phyloP scores from a whole-genome alignment of 2,329 filamentous ascomycete genomes.

The Monilinia fructicola region DNA sequence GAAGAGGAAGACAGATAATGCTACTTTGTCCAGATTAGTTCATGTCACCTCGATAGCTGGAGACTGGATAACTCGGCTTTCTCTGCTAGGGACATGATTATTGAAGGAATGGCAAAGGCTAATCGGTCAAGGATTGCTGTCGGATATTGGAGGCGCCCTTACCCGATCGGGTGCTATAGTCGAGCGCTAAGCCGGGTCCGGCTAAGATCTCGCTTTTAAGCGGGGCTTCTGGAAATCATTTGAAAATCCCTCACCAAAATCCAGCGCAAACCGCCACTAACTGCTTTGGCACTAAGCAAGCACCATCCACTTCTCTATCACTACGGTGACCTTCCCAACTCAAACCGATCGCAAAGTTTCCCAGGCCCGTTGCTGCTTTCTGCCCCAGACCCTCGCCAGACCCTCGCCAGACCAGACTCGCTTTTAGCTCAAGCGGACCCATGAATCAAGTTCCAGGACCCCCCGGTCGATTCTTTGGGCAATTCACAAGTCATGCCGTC shows the following conservation, averaged over 20 bases:
- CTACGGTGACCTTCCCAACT: conserved; percentile 8
- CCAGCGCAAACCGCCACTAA: neutral
- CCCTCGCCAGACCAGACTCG: conserved; percentile 3
- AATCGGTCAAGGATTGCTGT: conserved; percentile 12
- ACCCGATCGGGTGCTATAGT: neutral
- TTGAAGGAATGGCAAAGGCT: neutral
- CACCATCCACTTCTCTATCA: conserved; percentile 11
- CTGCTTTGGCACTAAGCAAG: neutral
- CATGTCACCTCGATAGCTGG: fast-evolving
- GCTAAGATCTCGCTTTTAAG: neutral
- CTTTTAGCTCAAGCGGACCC: conserved; percentile 15
- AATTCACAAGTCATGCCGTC: conserved; percentile 19
- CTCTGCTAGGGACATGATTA: neutral
- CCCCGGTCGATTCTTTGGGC: neutral
- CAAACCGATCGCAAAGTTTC: neutral
- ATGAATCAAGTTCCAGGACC: conserved; percentile 10
- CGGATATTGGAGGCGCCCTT: neutral
- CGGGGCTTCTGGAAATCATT: conserved; percentile 14
- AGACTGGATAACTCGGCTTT: conserved; percentile 9
- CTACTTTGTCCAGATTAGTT: neutral
- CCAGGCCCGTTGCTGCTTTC: conserved; percentile 6
- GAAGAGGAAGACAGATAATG: neutral
- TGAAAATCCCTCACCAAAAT: conserved; percentile 24
- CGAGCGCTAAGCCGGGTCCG: neutral
- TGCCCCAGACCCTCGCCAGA: conserved; percentile 20